Base-by-base conservation (phyloP, 352 stramenopile species). In the Pythium brassicae region DNA sequence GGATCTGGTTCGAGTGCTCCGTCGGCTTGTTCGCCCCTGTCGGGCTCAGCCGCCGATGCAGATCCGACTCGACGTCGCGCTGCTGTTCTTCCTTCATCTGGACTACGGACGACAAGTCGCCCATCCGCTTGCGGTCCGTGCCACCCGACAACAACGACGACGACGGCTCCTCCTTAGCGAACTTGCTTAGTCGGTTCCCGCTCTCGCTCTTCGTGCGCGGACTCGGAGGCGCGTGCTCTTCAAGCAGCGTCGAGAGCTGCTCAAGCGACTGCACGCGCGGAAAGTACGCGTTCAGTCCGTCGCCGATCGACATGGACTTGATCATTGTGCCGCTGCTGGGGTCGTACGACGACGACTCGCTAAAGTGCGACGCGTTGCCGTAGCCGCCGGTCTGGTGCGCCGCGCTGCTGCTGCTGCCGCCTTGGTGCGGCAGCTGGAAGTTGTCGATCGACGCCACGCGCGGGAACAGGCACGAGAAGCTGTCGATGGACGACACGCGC, bases 401-500 rank as follows among this genome's bases (percentile, higher is more conserved):
- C 19, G 20, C 47, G 20, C 20, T 35, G 20, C 22, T 50, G 25
- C 14, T 42, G 37, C 62, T 59, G 3, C 52, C 59, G 10, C 62
- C 59, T 42, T 54, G 46, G 39, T 61, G 55, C 25, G 55, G 55
- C 40, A 69, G 63, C 56, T 86, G 74, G 51, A 93, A 93, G 62
- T 86, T 87, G 50, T 93, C 83, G 50, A 93, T 83, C 53, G 80
- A 91, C 44, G 78, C 83, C 53, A 93, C 83, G 34, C 83, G 83
- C 17, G 83, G 83, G 54, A 93, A 93, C 14, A 93, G 50, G 27
- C 78, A 91, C 42, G 79, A 88, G 55, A 93, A 93, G 63, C 78
- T 90, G 68, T 93, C 83, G 53, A 93, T 90, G 9, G 80, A 91
- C 35, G 83, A 93, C 48, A 93, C 81, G 29, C 83, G 83, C 29